These are phyloP conservation scores for Cucurbita pepo DNA, from an alignment of 306 rosid genomes.

Conservation along the genomic window DNA sequence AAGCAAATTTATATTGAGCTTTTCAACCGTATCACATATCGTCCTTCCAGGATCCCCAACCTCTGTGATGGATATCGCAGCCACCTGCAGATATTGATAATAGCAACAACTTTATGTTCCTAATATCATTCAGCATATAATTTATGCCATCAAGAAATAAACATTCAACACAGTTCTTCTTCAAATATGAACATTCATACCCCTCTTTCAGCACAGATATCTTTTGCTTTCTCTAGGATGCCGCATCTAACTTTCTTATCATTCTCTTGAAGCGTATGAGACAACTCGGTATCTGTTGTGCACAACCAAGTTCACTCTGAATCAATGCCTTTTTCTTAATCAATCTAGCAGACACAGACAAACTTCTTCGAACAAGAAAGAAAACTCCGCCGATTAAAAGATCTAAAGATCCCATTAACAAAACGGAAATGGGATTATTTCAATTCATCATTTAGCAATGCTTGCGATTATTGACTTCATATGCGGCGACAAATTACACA, in stretches of 20 bases:
- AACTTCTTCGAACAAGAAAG: background rate
- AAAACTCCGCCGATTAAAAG: background rate
- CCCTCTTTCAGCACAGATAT: constrained; percentile 33
- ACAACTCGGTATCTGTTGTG: constrained; percentile 16
- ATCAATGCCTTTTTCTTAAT: background rate
- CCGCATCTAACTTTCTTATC: constrained; percentile 22
- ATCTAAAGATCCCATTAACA: background rate
- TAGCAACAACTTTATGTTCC: background rate
- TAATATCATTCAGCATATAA: background rate
- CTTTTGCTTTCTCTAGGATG: constrained; percentile 30
- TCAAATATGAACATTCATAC: constrained; percentile 7
- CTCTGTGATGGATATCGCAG: constrained; percentile 19
- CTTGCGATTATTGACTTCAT: too few species aligned
- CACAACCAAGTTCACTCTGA: background rate
- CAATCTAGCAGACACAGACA: background rate
- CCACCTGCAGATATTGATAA: constrained; percentile 10
- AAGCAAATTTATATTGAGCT: constrained; percentile 22
- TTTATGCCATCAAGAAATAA: background rate
- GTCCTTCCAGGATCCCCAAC: constrained; percentile 28
- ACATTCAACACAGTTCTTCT: background rate
- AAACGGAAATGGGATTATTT: background rate
- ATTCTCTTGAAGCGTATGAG: constrained; percentile 17
- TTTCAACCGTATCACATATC: constrained; percentile 28
- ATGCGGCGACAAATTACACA: too few species aligned
- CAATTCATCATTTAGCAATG: background rate